Conservation (phyloP, 441 rosid species). For the Eruca vesicaria region DNA sequence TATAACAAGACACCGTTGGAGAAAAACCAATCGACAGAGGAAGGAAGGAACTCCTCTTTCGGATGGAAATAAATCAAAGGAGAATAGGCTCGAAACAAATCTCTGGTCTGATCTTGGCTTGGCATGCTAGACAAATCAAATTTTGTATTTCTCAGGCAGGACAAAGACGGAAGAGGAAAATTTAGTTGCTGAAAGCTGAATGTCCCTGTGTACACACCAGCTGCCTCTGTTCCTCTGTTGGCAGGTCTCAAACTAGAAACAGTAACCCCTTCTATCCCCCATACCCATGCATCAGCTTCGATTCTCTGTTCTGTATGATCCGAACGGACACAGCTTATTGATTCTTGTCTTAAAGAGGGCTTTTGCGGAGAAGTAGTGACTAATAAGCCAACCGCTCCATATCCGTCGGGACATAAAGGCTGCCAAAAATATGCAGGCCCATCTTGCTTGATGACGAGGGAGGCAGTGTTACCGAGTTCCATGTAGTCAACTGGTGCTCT, state of each 20-base stretch:
- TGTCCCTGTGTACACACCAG: constrained; percentile 59
- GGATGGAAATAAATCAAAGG: constrained; percentile 74
- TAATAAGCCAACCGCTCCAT: constrained; percentile 58
- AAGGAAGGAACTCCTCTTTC: constrained; percentile 59
- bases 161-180: constrained; percentile 17
- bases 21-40: constrained; percentile 71
- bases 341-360: constrained; percentile 59
- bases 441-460: constrained; percentile 52
- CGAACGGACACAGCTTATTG: constrained; percentile 65
- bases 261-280: constrained; percentile 51
- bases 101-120: constrained; percentile 42
- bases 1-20: constrained; percentile 62
- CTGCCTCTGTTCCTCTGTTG: constrained; percentile 44
- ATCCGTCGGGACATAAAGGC: constrained; percentile 64
- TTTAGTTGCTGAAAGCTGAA: constrained; percentile 42
- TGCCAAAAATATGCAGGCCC: constrained; percentile 64
- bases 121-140: constrained; percentile 59
- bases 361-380: constrained; percentile 53
- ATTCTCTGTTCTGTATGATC: constrained; percentile 58
- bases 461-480: constrained; percentile 58
- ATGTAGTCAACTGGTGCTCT: constrained; percentile 61
- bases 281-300: constrained; percentile 52
- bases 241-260: constrained; percentile 47
- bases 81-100: constrained; percentile 50
- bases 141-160: constrained; percentile 59